Evolutionary conservation across 2,329 filamentous ascomycete species (phyloP), one percentile per base, ranked within the genome.

Genomic region (Aspergillus tubingensis): DNA sequence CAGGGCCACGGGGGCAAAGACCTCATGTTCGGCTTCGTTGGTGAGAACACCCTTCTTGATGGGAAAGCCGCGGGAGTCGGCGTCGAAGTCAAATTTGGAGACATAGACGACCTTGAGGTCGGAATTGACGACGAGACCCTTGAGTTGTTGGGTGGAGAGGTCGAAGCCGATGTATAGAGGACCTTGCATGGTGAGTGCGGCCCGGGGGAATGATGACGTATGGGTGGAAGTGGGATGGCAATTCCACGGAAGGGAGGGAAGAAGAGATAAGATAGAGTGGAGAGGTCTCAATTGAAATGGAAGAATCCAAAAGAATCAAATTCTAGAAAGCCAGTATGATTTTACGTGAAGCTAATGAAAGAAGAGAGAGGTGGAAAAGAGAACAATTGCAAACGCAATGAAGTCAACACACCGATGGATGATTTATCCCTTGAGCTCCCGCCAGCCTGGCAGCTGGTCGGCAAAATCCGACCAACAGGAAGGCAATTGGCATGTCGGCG

Each of bases 31-130:
- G 54, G 82, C 83, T 44, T 91, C 87, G 76, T 96, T 93, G 65
- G 88, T 88, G 68, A 91, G 85, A 21, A 98, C 94, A 66, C 95
- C 95, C 77, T 98, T 98, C 64, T 85, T 85, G 75, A 96, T 88
- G 72, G 86, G 85, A 84, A 97, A 92, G 70, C 88, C 86, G 61
- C 79, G 74, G 54, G 91, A 88, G 78, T 98, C 93, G 66, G 85
- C 89, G 76, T 98, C 95, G 72, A 99, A 98, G 78, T 96, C 93
- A 75, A 96, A 93, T 75, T 96, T 96, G 71, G 92, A 91, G 77
- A 96, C 86, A 68, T 91, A 86, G 15, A 91, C 81, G 54, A 95
- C 89, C 69, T 90, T 89, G 65, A 98, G 87, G 68, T 92, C 85
- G 3, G 92, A 91, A 58, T 89, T 86, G 66, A 98, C 90, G 54